Base-by-base conservation (phyloP, 1,284 basidiomycete species). In the Laetiporus sulphureus region DNA sequence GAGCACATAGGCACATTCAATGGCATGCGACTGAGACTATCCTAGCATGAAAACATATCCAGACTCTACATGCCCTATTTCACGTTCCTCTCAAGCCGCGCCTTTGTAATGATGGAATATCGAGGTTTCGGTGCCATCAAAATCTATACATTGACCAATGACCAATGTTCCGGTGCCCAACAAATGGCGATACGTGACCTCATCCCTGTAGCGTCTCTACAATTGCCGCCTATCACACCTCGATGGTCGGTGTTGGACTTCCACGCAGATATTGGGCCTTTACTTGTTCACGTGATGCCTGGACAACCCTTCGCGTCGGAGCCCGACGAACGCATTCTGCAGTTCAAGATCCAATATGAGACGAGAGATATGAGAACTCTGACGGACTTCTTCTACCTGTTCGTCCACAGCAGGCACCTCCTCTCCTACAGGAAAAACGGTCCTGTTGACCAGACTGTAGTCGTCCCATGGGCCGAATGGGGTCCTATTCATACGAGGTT, bases 391-490 rank as follows among this genome's bases (percentile, higher is more conserved):
- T 25, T 25, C 12, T 24, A 5, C 13, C 8, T 19, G 2, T 61
- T 68, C 23, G 41, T 68, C 19, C 64, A 65, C 24, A 65, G 66
- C 36, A 50, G 51, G 20, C 51, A 55, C 19, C 53, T 71, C 32
- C 51, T 66, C 22, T 38, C 37, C 2, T 63, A 57, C 38, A 20
- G 66, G 21, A 32, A 24, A 29, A 15, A 4, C 18, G 21, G 48
- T 66, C 7, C 48, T 12, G n/a, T 6, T 19, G 8, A 21, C 10
- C 27, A 31, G 16, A 20, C 12, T 8, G 5, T 5, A 7, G 7
- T 19, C 25, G 16, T 31, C 6, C 38, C 53, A 0, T 77, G 75
- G 75, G 41, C 57, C 0, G 54, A 58, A 8, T 77, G 75, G 74
- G 75, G 72, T 4, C 63, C 55, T 1, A 31, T 35, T 2, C 50